Evolutionary conservation across 176 grass and related monocot genomes (phyloP).

Genomic region (Triticum timopheevii): DNA sequence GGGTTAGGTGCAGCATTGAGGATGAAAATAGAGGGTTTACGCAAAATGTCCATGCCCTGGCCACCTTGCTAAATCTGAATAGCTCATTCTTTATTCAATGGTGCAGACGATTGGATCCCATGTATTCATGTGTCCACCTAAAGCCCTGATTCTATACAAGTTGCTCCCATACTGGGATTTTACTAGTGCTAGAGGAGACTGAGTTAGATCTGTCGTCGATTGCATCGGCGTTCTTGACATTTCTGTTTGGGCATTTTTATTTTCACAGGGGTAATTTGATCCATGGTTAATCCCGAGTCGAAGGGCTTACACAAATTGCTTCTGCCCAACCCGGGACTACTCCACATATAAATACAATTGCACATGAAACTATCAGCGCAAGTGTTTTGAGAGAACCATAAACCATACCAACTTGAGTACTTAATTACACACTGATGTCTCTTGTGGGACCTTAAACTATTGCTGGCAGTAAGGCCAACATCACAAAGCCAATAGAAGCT

Average conservation of each 20-base stretch:
- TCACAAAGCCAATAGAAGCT: slow-evolving; percentile 39
- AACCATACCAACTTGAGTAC: not conserved
- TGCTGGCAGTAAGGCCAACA: slow-evolving; percentile 31
- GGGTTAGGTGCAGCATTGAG: too few species aligned
- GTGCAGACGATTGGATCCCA: too few species aligned
- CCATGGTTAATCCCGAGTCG: not conserved
- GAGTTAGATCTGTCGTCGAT: too few species aligned
- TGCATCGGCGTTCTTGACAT: too few species aligned
- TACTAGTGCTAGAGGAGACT: too few species aligned
- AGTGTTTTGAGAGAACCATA: not conserved
- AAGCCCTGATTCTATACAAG: too few species aligned
- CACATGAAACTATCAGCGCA: slow-evolving; percentile 7
- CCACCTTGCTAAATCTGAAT: too few species aligned
- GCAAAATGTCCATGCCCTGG: too few species aligned
- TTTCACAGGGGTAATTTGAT: not conserved
- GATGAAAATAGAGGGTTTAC: too few species aligned
- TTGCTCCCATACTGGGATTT: too few species aligned
- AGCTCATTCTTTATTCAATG: too few species aligned
- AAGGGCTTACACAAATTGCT: not conserved
- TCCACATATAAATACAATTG: not conserved
- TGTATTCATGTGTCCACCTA: too few species aligned
- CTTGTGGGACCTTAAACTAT: slow-evolving; percentile 29
- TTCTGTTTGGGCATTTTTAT: not conserved
- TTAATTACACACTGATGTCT: not conserved
- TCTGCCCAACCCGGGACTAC: not conserved